phyloP scores from a whole-genome alignment of 768 basidiomycete species.

The Coprinellus aureogranulatus region DNA sequence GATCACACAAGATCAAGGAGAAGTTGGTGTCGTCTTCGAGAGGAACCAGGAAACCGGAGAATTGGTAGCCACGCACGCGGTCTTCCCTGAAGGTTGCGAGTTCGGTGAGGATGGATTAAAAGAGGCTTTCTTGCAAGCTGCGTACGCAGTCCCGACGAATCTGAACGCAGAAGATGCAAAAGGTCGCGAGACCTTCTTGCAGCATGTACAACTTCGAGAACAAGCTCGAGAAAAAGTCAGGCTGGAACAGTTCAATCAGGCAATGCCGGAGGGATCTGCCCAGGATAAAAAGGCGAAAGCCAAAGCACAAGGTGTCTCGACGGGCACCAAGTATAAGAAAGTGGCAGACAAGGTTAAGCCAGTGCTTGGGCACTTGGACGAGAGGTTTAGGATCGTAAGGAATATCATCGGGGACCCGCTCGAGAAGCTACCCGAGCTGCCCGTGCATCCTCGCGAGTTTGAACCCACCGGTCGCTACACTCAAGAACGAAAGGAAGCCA shows the following conservation, averaged over 20 bases:
- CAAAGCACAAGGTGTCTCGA: neutral
- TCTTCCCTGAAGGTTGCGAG: neutral
- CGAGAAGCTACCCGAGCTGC: conserved; percentile 17
- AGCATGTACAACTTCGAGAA: too few species aligned
- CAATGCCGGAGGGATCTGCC: neutral
- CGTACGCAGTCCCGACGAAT: neutral
- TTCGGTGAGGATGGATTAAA: neutral
- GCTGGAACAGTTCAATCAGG: neutral
- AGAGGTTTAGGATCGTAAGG: conserved; percentile 22
- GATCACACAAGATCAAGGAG: conserved; percentile 9
- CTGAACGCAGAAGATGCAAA: neutral
- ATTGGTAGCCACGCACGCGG: neutral
- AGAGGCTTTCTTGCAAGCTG: neutral
- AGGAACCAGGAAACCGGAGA: neutral
- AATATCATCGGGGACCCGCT: conserved; percentile 28
- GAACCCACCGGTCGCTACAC: conserved; percentile 22
- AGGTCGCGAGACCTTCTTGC: too few species aligned
- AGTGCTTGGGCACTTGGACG: conserved; percentile 17
- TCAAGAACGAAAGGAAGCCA: conserved; percentile 16
- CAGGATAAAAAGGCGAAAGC: neutral
- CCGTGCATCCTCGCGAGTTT: conserved; percentile 17
- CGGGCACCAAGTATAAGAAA: conserved; percentile 28
- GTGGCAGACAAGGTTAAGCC: conserved; percentile 27
- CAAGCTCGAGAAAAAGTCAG: too few species aligned
- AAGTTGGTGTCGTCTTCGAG: conserved; percentile 10